phyloP scores from a whole-genome alignment of 345 rosid species.

The Citrus inodora region DNA sequence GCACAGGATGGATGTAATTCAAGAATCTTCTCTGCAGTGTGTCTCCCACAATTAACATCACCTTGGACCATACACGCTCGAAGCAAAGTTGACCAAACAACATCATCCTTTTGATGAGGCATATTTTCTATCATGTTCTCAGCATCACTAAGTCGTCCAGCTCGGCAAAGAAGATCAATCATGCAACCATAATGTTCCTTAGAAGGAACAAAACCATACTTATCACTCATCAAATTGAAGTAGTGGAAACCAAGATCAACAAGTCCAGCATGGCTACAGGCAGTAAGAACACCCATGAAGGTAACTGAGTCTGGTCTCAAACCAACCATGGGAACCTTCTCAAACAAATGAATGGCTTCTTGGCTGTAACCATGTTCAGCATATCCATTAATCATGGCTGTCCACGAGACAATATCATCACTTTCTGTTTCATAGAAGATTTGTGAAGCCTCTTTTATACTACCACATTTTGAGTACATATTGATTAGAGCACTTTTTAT shows the following conservation, averaged over 20 bases:
- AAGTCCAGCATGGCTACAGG: conserved; percentile 80
- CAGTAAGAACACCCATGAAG: conserved; percentile 78
- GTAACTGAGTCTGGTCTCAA: conserved; percentile 72
- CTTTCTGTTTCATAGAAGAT: conserved; percentile 51
- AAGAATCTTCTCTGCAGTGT: conserved; percentile 60
- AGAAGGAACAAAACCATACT: conserved; percentile 45
- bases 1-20: conserved; percentile 70
- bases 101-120: conserved; percentile 69
- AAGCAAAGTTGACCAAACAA: conserved; percentile 84
- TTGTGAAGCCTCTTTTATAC: conserved; percentile 61
- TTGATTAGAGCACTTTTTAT: conserved; percentile 66
- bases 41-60: conserved; percentile 61
- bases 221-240: conserved; percentile 56
- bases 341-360: conserved; percentile 72
- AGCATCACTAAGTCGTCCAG: conserved; percentile 70
- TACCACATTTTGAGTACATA: conserved; percentile 92
- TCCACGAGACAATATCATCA: conserved; percentile 64
- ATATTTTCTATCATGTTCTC: conserved; percentile 65
- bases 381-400: conserved; percentile 86
- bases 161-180: conserved; percentile 83
- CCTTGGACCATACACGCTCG: conserved; percentile 62
- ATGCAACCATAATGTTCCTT: conserved; percentile 93
- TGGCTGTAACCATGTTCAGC: conserved; percentile 83
- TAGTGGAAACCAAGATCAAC: conserved; percentile 74
- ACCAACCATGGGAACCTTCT: conserved; percentile 48